phyloP scores from a whole-genome alignment of 2,329 filamentous ascomycete genomes.

The Tolypocladium paradoxum region DNA sequence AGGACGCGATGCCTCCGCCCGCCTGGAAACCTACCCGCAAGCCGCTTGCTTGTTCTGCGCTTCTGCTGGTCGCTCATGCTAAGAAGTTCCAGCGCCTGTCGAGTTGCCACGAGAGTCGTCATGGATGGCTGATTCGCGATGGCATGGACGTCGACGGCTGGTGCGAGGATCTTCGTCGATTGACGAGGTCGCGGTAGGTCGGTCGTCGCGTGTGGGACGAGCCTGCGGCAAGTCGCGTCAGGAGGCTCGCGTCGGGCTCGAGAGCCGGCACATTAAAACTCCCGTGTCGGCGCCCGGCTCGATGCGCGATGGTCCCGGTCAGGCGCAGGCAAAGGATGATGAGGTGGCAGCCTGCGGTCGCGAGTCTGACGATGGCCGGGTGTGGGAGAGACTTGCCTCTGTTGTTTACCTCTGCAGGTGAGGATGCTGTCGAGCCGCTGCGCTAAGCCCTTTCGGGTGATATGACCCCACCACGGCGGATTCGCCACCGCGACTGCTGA shows the following conservation, averaged over 20 bases:
- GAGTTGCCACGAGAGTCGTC: constrained; percentile 57
- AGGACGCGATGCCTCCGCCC: not conserved
- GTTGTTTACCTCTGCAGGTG: constrained; percentile 9
- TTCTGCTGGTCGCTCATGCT: constrained; percentile 58
- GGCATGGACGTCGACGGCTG: constrained; percentile 2
- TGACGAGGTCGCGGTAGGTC: not conserved
- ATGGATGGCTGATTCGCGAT: constrained; percentile 43
- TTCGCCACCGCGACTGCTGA: not conserved
- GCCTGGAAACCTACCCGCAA: constrained; percentile 40
- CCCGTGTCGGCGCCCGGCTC: not conserved
- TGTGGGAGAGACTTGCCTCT: constrained; percentile 5
- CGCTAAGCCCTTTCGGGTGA: constrained; percentile 6
- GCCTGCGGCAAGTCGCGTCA: constrained; percentile 5
- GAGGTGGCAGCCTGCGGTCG: not conserved
- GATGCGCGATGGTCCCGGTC: not conserved
- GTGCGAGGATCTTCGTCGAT: not conserved
- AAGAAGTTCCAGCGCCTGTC: constrained; percentile 54
- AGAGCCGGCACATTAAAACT: constrained; percentile 1
- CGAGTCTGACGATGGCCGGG: constrained; percentile 2
- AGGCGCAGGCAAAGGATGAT: not conserved
- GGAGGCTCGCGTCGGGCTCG: constrained; percentile 3
- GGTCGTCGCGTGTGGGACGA: constrained; percentile 4
- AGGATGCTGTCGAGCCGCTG: not conserved
- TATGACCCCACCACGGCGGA: not conserved
- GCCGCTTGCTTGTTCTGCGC: constrained; percentile 53